Conservation (phyloP, 495 filamentous ascomycete species). For the Polyplosphaeria fusca region DNA sequence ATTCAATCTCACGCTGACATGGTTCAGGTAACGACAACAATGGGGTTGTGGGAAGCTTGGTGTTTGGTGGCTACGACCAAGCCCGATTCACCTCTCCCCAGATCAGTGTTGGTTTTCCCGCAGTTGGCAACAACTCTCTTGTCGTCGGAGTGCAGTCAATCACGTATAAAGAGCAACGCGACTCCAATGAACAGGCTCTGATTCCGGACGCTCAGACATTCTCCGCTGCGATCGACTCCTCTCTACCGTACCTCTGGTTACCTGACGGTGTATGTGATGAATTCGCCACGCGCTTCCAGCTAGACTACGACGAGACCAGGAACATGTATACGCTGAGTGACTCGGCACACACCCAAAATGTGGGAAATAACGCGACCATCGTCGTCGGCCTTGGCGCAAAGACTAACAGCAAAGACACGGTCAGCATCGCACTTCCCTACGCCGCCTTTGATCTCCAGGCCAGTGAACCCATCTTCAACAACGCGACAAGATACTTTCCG, state of each 20-base stretch:
- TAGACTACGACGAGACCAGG: conserved; percentile 14
- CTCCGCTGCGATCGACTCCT: conserved; percentile 28
- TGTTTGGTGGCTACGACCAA: conserved; percentile 28
- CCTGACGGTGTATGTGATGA: conserved; percentile 26
- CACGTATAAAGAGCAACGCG: conserved; percentile 1
- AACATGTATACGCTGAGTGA: conserved; percentile 26
- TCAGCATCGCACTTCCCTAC: conserved; percentile 36
- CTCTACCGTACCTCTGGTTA: conserved; percentile 32
- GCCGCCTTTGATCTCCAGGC: conserved; percentile 34
- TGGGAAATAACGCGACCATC: conserved; percentile 20
- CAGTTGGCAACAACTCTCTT: conserved; percentile 8
- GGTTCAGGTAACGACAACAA: conserved; percentile 19
- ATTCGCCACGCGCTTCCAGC: conserved; percentile 18
- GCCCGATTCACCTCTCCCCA: conserved; percentile 19
- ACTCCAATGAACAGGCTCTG: conserved; percentile 15
- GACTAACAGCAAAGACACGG: conserved; percentile 1
- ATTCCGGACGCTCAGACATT: conserved; percentile 8
- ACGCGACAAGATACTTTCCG: conserved; percentile 35
- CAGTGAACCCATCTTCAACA: conserved; percentile 13
- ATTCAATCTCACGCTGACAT: neutral
- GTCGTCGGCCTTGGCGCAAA: conserved; percentile 9
- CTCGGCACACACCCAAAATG: conserved; percentile 18
- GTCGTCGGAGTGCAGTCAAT: conserved; percentile 29
- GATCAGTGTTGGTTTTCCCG: conserved; percentile 8
- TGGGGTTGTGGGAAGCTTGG: conserved; percentile 17